Evolutionary conservation across 2,329 filamentous ascomycete genomes (phyloP).

Genomic region (Aureobasidium leucospermi): DNA sequence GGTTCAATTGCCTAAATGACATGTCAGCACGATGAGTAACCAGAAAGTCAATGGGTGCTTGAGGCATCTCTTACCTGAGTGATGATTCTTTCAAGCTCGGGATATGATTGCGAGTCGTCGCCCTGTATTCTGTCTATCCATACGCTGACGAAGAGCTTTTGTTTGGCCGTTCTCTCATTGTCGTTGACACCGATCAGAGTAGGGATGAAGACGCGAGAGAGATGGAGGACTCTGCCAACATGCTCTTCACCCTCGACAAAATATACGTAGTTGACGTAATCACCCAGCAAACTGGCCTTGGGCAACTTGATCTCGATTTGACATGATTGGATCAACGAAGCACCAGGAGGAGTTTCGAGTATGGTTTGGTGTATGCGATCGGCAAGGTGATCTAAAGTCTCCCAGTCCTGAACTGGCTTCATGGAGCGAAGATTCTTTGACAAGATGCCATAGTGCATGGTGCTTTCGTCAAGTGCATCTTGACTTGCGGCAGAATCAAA

Average conservation of each 20-base stretch:
- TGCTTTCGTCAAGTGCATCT: conserved; percentile 60
- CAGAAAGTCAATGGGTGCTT: neutral
- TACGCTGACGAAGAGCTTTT: conserved; percentile 58
- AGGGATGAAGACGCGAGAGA: conserved; percentile 56
- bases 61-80: conserved; percentile 46
- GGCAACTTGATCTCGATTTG: conserved; percentile 44
- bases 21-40: neutral
- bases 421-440: conserved; percentile 51
- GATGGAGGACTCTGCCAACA: conserved; percentile 32
- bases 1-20: conserved; percentile 32
- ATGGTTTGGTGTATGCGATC: conserved; percentile 12
- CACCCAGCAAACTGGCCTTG: conserved; percentile 62
- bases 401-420: conserved; percentile 4
- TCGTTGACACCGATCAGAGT: conserved; percentile 65
- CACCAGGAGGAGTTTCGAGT: conserved; percentile 8
- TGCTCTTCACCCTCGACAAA: conserved; percentile 22
- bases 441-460: conserved; percentile 66
- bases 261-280: conserved; percentile 47
- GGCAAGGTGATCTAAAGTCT: conserved; percentile 9
- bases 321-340: conserved; percentile 9
- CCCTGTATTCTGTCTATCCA: conserved; percentile 49
- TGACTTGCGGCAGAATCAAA: conserved; percentile 52
- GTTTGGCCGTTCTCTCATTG: conserved; percentile 59
- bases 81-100: conserved; percentile 51
- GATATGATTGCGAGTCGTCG: conserved; percentile 42